phyloP scores from a whole-genome alignment of 1,284 basidiomycete species.

The Gomphus sp. region DNA sequence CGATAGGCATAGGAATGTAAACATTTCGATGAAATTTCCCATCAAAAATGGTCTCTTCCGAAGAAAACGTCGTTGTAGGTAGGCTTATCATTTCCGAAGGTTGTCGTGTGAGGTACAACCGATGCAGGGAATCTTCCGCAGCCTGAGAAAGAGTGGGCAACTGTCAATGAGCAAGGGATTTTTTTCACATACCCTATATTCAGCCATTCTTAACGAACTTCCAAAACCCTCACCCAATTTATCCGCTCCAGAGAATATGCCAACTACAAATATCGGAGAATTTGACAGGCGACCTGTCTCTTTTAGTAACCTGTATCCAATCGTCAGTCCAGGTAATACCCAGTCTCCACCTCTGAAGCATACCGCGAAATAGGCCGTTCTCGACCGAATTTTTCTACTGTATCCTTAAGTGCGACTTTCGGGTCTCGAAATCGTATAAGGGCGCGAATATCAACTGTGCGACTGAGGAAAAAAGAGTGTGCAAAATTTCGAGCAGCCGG shows the following conservation, averaged over 20 bases:
- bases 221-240: constrained; percentile 96
- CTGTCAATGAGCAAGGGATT: constrained; percentile 3
- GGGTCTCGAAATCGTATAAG: constrained; percentile 90
- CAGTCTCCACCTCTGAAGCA: constrained; percentile 11
- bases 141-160: constrained; percentile 37
- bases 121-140: constrained; percentile 75
- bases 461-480: constrained; percentile 77
- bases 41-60: background rate
- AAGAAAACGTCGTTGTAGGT: constrained; percentile 60
- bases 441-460: constrained; percentile 70
- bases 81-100: constrained; percentile 58
- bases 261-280: constrained; percentile 88
- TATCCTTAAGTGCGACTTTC: constrained; percentile 70
- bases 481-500: constrained; percentile 75
- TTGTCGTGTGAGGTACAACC: constrained; percentile 70
- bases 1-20: constrained; percentile 3
- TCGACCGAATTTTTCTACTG: constrained; percentile 70
- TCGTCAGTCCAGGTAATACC: background rate
- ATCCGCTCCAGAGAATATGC: constrained; percentile 82
- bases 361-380: constrained; percentile 70
- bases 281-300: constrained; percentile 88
- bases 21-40: background rate
- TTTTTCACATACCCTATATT: constrained; percentile 65
- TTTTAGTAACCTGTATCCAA: constrained; percentile 59
- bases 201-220: constrained; percentile 89